phyloP scores from a whole-genome alignment of 495 filamentous ascomycete genomes.

The Rostrohypoxylon terebratum region DNA sequence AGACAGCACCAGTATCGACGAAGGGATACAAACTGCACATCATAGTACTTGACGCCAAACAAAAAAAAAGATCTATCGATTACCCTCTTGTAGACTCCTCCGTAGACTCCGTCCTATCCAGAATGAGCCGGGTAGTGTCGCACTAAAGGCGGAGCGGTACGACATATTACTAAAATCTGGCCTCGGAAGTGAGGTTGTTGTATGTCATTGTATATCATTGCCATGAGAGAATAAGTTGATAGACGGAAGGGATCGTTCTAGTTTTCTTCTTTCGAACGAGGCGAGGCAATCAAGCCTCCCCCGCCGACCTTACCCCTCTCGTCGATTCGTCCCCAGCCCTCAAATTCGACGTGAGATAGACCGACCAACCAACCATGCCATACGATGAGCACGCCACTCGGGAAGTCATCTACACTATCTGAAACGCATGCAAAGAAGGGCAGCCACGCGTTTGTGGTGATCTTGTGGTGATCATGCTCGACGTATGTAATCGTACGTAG shows the following conservation, averaged over 20 bases:
- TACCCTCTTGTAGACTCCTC: slow-evolving; percentile 18
- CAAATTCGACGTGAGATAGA: slow-evolving; percentile 7
- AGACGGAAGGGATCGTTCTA: slow-evolving; percentile 23
- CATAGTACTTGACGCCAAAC: slow-evolving; percentile 37
- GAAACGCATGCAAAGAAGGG: slow-evolving; percentile 42
- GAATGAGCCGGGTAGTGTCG: slow-evolving; percentile 32
- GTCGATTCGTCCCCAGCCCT: slow-evolving; percentile 25
- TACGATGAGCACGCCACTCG: slow-evolving; percentile 28
- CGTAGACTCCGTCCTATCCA: slow-evolving; percentile 20
- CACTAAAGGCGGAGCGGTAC: slow-evolving; percentile 32
- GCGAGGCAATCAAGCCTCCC: slow-evolving; percentile 14
- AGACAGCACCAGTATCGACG: no score
- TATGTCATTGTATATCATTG: slow-evolving; percentile 39
- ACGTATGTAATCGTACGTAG: slow-evolving; percentile 13
- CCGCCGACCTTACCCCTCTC: slow-evolving; percentile 36
- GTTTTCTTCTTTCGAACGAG: slow-evolving; percentile 27
- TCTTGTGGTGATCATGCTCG: slow-evolving; percentile 31
- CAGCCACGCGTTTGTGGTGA: slow-evolving; percentile 30
- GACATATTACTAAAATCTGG: slow-evolving; percentile 22
- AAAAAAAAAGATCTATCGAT: slow-evolving; percentile 30
- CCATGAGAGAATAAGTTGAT: slow-evolving; percentile 32
- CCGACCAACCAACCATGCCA: slow-evolving; percentile 15
- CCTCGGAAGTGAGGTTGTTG: slow-evolving; percentile 16
- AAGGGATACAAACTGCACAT: slow-evolving; percentile 37
- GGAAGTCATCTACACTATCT: slow-evolving; percentile 18